phyloP scores from a whole-genome alignment of 331 rosid genomes.

The Malus hybrid region DNA sequence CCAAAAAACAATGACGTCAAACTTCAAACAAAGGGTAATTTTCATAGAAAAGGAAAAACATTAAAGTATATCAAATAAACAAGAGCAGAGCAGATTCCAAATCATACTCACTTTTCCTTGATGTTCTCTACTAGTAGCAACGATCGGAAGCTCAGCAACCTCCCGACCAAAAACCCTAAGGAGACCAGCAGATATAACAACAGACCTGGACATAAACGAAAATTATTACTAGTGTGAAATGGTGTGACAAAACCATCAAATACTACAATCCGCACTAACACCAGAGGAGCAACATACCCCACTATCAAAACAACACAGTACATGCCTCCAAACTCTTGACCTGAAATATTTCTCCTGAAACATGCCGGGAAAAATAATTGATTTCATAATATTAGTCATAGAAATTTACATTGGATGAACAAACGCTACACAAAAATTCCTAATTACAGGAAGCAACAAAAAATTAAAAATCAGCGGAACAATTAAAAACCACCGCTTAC shows the following conservation, averaged over 20 bases:
- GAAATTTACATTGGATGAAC: not conserved
- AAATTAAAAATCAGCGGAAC: not conserved
- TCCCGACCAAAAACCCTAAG: slow-evolving; percentile 83
- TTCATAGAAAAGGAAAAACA: not conserved
- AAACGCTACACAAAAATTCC: not conserved
- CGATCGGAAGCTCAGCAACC: slow-evolving; percentile 95
- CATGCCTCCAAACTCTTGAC: slow-evolving; percentile 99
- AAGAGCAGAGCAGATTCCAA: not conserved
- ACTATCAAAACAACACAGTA: slow-evolving; percentile 88
- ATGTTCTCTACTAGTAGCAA: slow-evolving; percentile 90
- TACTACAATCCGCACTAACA: not conserved
- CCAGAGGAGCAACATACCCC: slow-evolving; percentile 48
- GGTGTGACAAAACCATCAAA: not conserved
- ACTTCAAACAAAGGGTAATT: not conserved
- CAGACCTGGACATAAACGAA: slow-evolving; percentile 48
- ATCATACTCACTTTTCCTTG: slow-evolving; percentile 72
- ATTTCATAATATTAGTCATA: not conserved
- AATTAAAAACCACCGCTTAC: slow-evolving; percentile 34
- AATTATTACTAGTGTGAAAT: not conserved
- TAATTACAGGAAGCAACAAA: not conserved
- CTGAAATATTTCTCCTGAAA: slow-evolving; percentile 97
- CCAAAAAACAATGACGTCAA: not conserved
- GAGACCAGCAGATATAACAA: slow-evolving; percentile 93
- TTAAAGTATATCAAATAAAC: not conserved
- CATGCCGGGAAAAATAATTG: not conserved